Percentiles rank a stretch among this genome's conserved stretches.
Conservation (phyloP, 1,284 basidiomycete genomes). For the Peniophora sp. region DNA sequence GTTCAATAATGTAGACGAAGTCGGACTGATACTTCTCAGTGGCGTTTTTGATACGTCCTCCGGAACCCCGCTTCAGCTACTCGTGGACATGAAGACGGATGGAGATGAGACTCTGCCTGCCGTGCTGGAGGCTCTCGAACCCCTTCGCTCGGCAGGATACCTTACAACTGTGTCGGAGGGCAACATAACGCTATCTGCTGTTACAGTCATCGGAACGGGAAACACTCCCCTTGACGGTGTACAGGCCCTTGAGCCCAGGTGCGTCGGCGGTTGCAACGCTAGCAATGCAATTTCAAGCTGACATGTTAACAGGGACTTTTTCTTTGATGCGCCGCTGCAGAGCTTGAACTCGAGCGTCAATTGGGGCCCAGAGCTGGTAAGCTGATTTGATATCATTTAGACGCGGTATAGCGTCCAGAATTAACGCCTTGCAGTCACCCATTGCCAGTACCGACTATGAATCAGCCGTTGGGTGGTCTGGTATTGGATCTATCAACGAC, state of each 20-base stretch:
- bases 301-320: conserved; percentile 25
- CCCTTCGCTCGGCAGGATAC: conserved; percentile 35
- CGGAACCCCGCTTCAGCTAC: conserved; percentile 33
- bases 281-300: too few species aligned
- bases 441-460: conserved; percentile 44
- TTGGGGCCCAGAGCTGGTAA: too few species aligned
- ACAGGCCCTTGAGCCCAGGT: conserved; percentile 32
- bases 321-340: conserved; percentile 44
- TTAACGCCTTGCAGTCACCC: conserved; percentile 31
- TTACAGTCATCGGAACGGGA: conserved; percentile 46
- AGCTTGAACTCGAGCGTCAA: too few species aligned
- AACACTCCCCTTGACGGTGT: conserved; percentile 46
- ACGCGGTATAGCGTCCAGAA: too few species aligned
- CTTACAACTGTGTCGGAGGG: conserved; percentile 40
- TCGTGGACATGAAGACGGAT: conserved; percentile 48
- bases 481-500: conserved; percentile 34
- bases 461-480: conserved; percentile 39
- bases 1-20: neutral
- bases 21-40: conserved; percentile 14
- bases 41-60: conserved; percentile 43
- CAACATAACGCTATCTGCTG: conserved; percentile 25
- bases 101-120: conserved; percentile 38
- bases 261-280: too few species aligned
- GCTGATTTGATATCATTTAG: too few species aligned
- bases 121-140: conserved; percentile 37